Evolutionary conservation across 1,284 basidiomycete genomes (phyloP), one percentile per base, ranked within the genome.

Genomic region (Cutaneotrichosporon cyanovorans): DNA sequence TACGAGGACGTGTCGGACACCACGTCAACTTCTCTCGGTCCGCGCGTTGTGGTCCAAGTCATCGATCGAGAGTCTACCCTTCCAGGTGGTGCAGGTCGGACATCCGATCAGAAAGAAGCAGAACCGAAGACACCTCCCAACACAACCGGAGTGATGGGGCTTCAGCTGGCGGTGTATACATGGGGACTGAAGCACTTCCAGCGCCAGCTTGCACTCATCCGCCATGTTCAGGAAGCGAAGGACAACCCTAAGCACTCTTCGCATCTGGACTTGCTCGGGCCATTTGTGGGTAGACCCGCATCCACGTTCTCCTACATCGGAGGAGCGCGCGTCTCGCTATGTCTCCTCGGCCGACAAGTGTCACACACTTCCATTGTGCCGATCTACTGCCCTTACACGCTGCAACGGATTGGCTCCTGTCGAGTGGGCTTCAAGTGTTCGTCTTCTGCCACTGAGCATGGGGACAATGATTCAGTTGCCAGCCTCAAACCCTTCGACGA

Each of bases 281-380:
- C 89, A 1, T 98, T 97, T 74, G 91, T 87, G 69, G 85, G 91
- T 66, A 78, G 79, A 37, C 84, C 84, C 10, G 79, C 87, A 1
- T 85, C 87, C 0, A 81, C 84, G 54, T 91, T 85, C 66, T 91
- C 89, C 5, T 93, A 92, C 69, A 83, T 97, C 46, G 95, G 92
- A 37, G 84, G 86, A 55, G 84, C 87, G 0, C 71, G 86, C 18
- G 77, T 93, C 42, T 88, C 89, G 3, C 77, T 98, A 21, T 80
- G 83, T 0, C 83, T 90, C 5, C 77, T 98, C 25, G 81, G 80
- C 12, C 80, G 86, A 33, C 78, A 83, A 43, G 73, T 87, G n/a
- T 83, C 87, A 0, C 85, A 84, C 6, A 78, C 77, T 2, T 81
- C 80, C 20, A 79, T 77, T 1, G 80, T 87, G 12, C 87, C 89